Evolutionary conservation across 257 asterid species (phyloP).

Genomic region (Solanum chaucha): DNA sequence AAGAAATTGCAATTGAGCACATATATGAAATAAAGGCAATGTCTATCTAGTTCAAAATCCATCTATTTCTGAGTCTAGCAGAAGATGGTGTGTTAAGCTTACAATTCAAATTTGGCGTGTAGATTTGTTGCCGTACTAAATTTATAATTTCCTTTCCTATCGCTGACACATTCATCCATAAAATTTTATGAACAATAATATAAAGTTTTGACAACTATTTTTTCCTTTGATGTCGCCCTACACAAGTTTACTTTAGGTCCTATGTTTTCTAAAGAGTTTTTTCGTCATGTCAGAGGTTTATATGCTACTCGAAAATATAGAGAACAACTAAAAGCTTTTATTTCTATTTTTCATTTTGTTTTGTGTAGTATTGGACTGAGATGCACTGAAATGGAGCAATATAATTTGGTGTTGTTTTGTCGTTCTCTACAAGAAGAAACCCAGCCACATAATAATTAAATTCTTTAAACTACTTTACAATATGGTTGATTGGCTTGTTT

Average conservation of each 20-base stretch:
- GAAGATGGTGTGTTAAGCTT: not conserved
- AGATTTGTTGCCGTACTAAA: not conserved
- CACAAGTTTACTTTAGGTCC: not conserved
- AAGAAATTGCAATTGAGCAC: not conserved
- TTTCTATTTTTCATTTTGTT: not conserved
- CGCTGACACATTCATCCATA: not conserved
- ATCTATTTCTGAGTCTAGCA: not conserved
- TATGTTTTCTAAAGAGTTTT: not conserved
- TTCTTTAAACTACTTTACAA: not conserved
- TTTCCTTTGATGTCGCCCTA: not conserved
- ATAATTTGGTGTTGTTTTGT: not conserved
- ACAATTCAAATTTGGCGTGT: not conserved
- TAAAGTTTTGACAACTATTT: not conserved
- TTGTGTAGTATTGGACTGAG: not conserved
- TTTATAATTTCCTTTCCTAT: not conserved
- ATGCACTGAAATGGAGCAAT: not conserved
- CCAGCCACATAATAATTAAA: not conserved
- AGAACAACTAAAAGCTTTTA: not conserved
- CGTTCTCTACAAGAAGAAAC: not conserved
- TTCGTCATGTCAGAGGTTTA: not conserved
- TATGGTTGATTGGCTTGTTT: not conserved
- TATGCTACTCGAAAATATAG: not conserved
- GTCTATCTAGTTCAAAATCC: not conserved
- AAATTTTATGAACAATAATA: not conserved
- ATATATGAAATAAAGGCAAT: not conserved